phyloP scores from a whole-genome alignment of 1,284 basidiomycete genomes.

The Puccinia novopanici region DNA sequence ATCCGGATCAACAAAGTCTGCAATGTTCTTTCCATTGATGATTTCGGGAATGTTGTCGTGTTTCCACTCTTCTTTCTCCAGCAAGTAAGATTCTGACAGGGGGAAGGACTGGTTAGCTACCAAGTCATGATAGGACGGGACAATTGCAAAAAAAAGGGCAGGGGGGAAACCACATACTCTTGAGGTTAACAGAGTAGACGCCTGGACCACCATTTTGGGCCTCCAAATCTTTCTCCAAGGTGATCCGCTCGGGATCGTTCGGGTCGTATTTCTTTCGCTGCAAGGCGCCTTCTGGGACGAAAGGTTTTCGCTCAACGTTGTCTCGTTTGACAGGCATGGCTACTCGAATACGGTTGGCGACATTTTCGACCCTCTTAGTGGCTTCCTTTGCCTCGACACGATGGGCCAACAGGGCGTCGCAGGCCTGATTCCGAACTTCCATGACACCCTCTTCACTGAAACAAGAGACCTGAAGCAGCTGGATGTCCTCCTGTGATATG shows the following conservation, averaged over 20 bases:
- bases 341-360: slow-evolving; percentile 91
- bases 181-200: slow-evolving; percentile 84
- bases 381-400: slow-evolving; percentile 89
- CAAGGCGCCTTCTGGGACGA: slow-evolving; percentile 75
- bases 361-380: slow-evolving; percentile 84
- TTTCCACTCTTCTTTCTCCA: slow-evolving; percentile 92
- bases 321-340: slow-evolving; percentile 84
- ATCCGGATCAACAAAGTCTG: slow-evolving; percentile 99
- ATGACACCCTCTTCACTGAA: slow-evolving; percentile 94
- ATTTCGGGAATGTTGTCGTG: slow-evolving; percentile 93
- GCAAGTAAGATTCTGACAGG: slow-evolving; percentile 77
- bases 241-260: slow-evolving; percentile 72
- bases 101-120: neutral
- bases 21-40: slow-evolving; percentile 96
- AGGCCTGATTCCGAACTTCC: slow-evolving; percentile 87
- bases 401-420: slow-evolving; percentile 86
- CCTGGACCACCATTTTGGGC: slow-evolving; percentile 80
- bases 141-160: neutral
- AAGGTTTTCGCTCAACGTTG: slow-evolving; percentile 77
- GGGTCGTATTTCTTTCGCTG: slow-evolving; percentile 77
- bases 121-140: neutral
- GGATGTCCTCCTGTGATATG: slow-evolving; percentile 71
- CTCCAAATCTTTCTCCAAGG: slow-evolving; percentile 77
- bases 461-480: slow-evolving; percentile 71
- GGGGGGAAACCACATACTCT: slow-evolving; percentile 68